Base-by-base conservation (phyloP, 225 moss, liverwort and hornwort genomes). In the Sphagnum tenellum region DNA sequence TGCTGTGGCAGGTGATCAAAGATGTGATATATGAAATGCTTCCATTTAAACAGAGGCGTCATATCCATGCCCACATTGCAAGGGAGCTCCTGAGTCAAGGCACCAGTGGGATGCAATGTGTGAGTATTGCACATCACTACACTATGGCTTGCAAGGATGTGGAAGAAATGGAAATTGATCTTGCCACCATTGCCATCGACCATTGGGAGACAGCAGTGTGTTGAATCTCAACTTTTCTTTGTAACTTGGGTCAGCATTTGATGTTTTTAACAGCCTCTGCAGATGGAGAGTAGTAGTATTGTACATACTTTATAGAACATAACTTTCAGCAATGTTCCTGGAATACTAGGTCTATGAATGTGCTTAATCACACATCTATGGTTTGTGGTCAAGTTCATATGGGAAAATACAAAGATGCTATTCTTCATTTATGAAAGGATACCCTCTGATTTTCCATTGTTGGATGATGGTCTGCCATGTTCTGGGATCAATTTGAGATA, bases 101-200 rank as follows among this genome's bases (percentile, higher is more conserved):
- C 5, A 74, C 48, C 10, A 66, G 68, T 46, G 76, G 79, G 44
- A 69, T 62, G 29, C 79, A 69, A 13, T 76, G 79, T 72, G 82
- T 83, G 45, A 79, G 62, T 9, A 74, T 79, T 62, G 82, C 82
- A 7, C 79, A 74, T 55, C 82, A 83, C 49, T 83, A 76, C 47
- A 83, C 82, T 5, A 76, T 76, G 82, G 82, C 82, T 55, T 83
- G 82, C 74, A 83, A 76, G 69, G 82, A 83, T 61, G 79, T 83
- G 14, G 82, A 83, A 55, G 82, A 83, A 55, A 46, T 83, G 71
- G 82, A 83, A 64, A 73, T 74, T 29, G 79, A 71, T 60, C 74
- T 83, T 45, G 59, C 82, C 60, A 68, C 74, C 2, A 83, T 76
- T 29, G 82, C 82, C 8, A 79, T 83, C 8, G 82, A 83, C 59